These are phyloP conservation scores for Acer yangbiense DNA, from an alignment of 345 rosid species.

Conservation along the genomic window DNA sequence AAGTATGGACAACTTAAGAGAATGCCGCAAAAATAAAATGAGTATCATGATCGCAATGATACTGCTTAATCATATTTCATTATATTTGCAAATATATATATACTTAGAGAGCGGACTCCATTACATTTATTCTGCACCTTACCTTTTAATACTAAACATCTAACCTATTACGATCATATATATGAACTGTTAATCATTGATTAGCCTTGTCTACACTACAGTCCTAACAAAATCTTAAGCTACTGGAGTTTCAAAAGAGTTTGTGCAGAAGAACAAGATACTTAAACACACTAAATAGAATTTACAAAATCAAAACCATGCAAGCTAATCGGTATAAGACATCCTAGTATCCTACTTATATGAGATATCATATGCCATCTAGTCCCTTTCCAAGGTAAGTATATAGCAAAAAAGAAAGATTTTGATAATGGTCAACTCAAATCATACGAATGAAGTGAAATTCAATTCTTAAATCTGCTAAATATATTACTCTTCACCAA, in stretches of 20 bases:
- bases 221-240: background rate
- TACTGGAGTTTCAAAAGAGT: background rate
- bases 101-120: background rate
- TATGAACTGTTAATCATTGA: background rate
- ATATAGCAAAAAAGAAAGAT: background rate
- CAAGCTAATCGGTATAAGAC: background rate
- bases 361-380: background rate
- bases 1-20: background rate
- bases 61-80: background rate
- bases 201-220: background rate
- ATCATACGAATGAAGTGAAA: background rate
- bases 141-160: background rate
- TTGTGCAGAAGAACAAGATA: background rate
- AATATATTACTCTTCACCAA: background rate
- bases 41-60: background rate
- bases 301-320: background rate
- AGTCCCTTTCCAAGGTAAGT: background rate
- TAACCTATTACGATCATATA: background rate
- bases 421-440: background rate
- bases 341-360: background rate
- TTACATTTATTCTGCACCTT: background rate
- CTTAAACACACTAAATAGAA: background rate
- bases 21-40: background rate
- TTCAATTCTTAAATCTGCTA: background rate
- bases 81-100: background rate